Base-by-base conservation (phyloP, 495 filamentous ascomycete genomes). In the Rhypophila decipiens region DNA sequence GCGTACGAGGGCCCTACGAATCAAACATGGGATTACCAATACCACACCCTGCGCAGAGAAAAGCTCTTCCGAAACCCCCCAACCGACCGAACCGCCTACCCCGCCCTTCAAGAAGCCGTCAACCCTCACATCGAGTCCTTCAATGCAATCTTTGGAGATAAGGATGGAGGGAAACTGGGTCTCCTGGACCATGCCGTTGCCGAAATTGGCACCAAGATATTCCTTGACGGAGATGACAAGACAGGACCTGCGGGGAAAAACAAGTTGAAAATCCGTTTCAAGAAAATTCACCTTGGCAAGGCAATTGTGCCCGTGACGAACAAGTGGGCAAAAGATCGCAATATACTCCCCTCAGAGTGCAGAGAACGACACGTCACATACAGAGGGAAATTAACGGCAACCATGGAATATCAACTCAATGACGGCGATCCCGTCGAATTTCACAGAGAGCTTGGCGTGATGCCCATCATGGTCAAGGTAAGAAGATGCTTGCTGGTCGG, bases 301-400 rank as follows among this genome's bases (percentile, higher is more conserved):
- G 76, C 88, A 10, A 67, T 71, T 36, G 70, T 96, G 7, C 88
- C 90, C 2, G 65, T 78, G 2, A 74, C 75, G 49, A 96, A 96
- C 70, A 95, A 94, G 61, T 83, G 82, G 56, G 80, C 80, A 50
- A 78, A 79, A 45, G 86, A 88, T 57, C 78, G 88, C 59, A 84
- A 91, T 50, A 90, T 98, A 44, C 80, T 87, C 44, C 93, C 93
- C 2, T 82, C 93, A 10, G 93, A 98, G 69, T 95, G 89, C 68
- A 78, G 93, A 72, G 91, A 98, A 68, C 77, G 93, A 39, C 91
- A 96, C 76, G 83, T 82, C 42, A 87, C 90, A 9, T 98, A 98
- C 65, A 77, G 88, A 54, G 93, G 90, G 38, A 89, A 84, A 68
- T 74, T 97, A 48, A 81, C 82, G 47, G 87, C 83, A 12, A 79